A percentile compares a stretch with the other conserved stretches of the same genome.
Conservation (phyloP, 805 yeast species). For the Pichia kluyveri region DNA sequence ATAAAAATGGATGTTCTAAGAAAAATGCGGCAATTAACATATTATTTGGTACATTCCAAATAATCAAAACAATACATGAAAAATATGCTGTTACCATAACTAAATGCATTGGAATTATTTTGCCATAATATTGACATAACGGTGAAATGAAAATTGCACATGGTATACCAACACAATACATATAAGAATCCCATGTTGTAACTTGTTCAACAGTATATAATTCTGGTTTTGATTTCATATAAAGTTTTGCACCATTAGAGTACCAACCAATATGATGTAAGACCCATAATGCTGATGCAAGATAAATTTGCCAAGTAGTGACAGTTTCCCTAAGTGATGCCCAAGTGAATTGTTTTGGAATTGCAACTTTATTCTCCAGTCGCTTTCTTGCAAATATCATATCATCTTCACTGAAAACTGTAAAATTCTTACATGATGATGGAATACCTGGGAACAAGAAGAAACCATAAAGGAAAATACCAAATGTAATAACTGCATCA, state of each 20-base stretch:
- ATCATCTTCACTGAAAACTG: slow-evolving; percentile 48
- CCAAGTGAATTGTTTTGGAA: slow-evolving; percentile 22
- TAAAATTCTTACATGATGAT: slow-evolving; percentile 48
- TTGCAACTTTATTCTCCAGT: slow-evolving; percentile 27
- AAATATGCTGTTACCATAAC: slow-evolving; percentile 47
- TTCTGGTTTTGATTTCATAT: slow-evolving; percentile 51
- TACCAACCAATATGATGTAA: slow-evolving; percentile 47
- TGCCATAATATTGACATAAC: slow-evolving; percentile 38
- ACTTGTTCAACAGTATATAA: slow-evolving; percentile 34
- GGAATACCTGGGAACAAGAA: slow-evolving; percentile 57
- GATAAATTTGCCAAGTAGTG: slow-evolving; percentile 52
- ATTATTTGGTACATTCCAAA: slow-evolving; percentile 46
- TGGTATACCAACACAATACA: slow-evolving; percentile 51
- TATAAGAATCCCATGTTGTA: slow-evolving; percentile 42
- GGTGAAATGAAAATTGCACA: slow-evolving; percentile 40
- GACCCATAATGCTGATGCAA: slow-evolving; percentile 52
- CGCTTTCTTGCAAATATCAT: slow-evolving; percentile 41
- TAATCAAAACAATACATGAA: slow-evolving; percentile 46
- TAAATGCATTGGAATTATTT: slow-evolving; percentile 35
- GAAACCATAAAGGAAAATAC: slow-evolving; percentile 20
- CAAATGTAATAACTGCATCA: slow-evolving; percentile 33
- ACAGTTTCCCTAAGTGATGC: slow-evolving; percentile 45
- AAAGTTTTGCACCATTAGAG: slow-evolving; percentile 44
- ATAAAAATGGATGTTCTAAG: slow-evolving; percentile 51
- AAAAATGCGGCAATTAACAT: slow-evolving; percentile 64